Conservation (phyloP, 345 rosid genomes). For the Brassica rapa region DNA sequence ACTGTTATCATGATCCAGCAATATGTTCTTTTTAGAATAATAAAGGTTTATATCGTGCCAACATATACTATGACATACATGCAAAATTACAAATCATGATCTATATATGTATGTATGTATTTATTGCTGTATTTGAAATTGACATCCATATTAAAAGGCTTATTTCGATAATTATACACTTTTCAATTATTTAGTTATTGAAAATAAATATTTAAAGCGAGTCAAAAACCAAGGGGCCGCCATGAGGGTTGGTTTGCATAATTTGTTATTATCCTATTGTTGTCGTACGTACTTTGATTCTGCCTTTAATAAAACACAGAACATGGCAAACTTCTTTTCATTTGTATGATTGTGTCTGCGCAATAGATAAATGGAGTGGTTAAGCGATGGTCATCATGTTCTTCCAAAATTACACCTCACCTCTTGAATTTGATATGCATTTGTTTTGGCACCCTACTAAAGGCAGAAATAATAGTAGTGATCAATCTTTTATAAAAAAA, state of each 20-base stretch:
- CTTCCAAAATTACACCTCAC: conserved; percentile 25
- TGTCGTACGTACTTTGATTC: conserved; percentile 12
- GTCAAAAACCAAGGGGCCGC: background rate
- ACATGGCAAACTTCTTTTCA: background rate
- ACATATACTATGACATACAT: background rate
- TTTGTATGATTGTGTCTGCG: background rate
- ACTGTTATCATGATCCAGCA: background rate
- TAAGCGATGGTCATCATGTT: conserved; percentile 23
- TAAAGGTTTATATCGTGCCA: background rate
- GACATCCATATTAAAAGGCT: background rate
- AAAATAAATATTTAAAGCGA: background rate
- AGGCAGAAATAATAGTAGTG: background rate
- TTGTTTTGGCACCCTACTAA: conserved; percentile 14
- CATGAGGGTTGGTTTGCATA: background rate
- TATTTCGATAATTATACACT: background rate
- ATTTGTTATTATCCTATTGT: conserved; percentile 7
- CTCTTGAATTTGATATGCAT: conserved; percentile 15
- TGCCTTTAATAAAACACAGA: background rate
- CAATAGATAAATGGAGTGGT: conserved; percentile 18
- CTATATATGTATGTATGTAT: background rate
- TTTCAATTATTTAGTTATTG: background rate
- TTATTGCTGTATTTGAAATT: background rate
- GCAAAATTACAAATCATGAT: background rate
- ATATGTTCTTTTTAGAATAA: background rate
- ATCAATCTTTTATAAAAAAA: background rate